Evolutionary conservation across 1,284 basidiomycete genomes (phyloP).

Genomic region (Fomes fomentarius): DNA sequence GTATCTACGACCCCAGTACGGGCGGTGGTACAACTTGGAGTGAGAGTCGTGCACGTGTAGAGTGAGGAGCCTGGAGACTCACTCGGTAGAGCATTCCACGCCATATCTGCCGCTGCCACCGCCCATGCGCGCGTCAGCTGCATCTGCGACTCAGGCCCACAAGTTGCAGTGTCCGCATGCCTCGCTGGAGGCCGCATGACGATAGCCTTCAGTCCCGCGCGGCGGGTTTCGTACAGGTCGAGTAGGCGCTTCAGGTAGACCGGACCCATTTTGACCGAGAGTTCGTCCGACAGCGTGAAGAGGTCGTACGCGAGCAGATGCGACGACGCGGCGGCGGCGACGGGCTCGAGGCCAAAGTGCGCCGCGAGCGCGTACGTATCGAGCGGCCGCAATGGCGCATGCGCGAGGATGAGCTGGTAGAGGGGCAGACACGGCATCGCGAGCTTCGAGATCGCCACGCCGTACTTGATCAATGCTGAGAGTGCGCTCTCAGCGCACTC

Average conservation of each 20-base stretch:
- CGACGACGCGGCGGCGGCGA: conserved; percentile 36
- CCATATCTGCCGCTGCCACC: conserved; percentile 33
- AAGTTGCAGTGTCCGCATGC: conserved; percentile 32
- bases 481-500: conserved; percentile 28
- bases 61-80: neutral
- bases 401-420: conserved; percentile 29
- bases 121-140: conserved; percentile 35
- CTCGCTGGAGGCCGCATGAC: conserved; percentile 33
- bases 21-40: no score
- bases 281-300: conserved; percentile 35
- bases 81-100: conserved; percentile 36
- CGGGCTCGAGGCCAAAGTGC: conserved; percentile 31
- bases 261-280: conserved; percentile 36
- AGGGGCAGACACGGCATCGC: conserved; percentile 26
- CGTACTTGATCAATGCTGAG: conserved; percentile 32
- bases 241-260: conserved; percentile 41
- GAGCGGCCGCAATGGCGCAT: conserved; percentile 35
- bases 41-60: no score
- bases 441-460: conserved; percentile 22
- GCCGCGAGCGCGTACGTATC: conserved; percentile 40
- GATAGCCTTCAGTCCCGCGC: conserved; percentile 37
- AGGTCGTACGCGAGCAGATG: conserved; percentile 37
- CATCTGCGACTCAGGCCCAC: conserved; percentile 30
- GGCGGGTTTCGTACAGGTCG: conserved; percentile 38
- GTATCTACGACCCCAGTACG: conserved; percentile 29